Percentiles rank a stretch among this genome's conserved stretches.
phyloP scores from a whole-genome alignment of 2,329 filamentous ascomycete species.

The Thelonectria discophora region DNA sequence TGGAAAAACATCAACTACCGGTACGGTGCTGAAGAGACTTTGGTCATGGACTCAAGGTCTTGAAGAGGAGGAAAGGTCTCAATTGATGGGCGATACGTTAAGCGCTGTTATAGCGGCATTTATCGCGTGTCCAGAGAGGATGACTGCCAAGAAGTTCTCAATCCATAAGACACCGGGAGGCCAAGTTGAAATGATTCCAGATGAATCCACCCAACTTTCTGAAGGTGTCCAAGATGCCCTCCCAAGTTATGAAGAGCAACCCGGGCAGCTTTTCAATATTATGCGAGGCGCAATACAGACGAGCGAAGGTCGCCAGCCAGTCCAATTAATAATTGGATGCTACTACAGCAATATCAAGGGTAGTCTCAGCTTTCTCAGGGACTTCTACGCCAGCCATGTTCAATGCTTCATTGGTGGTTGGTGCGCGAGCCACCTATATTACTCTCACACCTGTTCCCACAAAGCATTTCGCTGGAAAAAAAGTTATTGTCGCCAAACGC shows the following conservation, averaged over 20 bases:
- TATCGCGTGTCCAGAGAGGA: not conserved
- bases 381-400: conserved; percentile 26
- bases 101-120: not conserved
- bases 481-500: not conserved
- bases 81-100: not conserved
- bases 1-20: not conserved
- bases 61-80: not conserved
- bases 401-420: conserved; percentile 25
- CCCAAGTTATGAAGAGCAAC: conserved; percentile 2
- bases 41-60: not conserved
- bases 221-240: not conserved
- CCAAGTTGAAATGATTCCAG: not conserved
- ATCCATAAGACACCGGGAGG: not conserved
- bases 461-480: conserved; percentile 5
- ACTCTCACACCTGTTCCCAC: conserved; percentile 14
- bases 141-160: not conserved
- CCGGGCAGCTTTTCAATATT: conserved; percentile 16
- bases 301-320: not conserved
- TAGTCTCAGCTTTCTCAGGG: conserved; percentile 24
- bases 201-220: not conserved
- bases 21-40: not conserved
- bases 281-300: conserved; percentile 17
- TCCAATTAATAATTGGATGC: conserved; percentile 24
- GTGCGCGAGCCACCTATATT: conserved; percentile 24
- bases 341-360: conserved; percentile 16